phyloP scores from a whole-genome alignment of 1,139 yeast genomes.

The Ashbya aceris region DNA sequence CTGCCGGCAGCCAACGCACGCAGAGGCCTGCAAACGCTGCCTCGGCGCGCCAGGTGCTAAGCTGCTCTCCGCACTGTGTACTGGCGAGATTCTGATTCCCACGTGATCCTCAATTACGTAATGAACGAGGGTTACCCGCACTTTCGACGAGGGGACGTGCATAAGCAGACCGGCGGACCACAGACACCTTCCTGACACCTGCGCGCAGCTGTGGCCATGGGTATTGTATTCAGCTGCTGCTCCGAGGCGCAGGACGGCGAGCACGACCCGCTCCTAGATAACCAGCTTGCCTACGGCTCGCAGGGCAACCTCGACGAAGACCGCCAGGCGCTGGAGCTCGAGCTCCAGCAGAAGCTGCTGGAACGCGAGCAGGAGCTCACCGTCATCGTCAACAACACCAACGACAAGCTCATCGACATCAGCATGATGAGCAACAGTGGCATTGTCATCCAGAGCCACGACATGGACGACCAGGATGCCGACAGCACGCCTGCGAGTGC shows the following conservation, averaged over 20 bases:
- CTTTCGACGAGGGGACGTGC: no score
- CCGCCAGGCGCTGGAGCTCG: conserved; percentile 23
- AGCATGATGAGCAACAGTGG: conserved; percentile 30
- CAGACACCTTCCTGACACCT: no score
- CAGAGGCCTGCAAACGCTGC: no score
- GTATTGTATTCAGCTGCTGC: conserved; percentile 20
- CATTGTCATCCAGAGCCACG: conserved; percentile 24
- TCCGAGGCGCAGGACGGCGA: conserved; percentile 16
- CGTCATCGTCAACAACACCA: conserved; percentile 33
- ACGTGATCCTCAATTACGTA: no score
- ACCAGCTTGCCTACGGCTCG: conserved; percentile 28
- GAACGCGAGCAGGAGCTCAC: conserved; percentile 31
- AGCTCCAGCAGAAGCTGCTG: conserved; percentile 23
- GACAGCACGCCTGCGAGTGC: neutral
- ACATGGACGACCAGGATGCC: conserved; percentile 9
- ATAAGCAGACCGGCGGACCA: no score
- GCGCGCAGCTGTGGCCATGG: conserved; percentile 13
- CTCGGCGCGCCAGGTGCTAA: no score
- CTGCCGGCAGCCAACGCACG: no score
- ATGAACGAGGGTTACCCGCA: no score
- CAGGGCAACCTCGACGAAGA: conserved; percentile 15
- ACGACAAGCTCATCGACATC: conserved; percentile 30
- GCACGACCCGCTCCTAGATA: conserved; percentile 21
- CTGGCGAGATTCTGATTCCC: no score
- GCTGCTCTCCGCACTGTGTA: no score